Percentiles rank a stretch among this genome's conserved stretches.
phyloP scores from a whole-genome alignment of 345 rosid genomes.

The Dipteronia dyeriana region DNA sequence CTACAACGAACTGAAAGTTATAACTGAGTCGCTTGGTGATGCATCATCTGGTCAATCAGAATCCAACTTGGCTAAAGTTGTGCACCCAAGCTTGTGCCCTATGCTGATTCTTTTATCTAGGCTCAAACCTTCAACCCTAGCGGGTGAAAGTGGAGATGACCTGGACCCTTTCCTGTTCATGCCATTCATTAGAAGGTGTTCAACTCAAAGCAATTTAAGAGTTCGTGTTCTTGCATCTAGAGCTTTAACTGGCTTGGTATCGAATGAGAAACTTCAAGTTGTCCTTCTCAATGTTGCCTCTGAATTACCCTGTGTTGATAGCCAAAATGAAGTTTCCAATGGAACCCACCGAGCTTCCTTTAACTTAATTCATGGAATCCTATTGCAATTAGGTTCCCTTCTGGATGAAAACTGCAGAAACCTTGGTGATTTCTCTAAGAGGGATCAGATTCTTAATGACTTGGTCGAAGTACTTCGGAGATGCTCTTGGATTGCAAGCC shows the following conservation, averaged over 20 bases:
- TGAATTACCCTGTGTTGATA: slow-evolving; percentile 48
- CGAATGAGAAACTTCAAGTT: slow-evolving; percentile 79
- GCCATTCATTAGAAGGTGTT: slow-evolving; percentile 91
- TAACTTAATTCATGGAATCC: slow-evolving; percentile 80
- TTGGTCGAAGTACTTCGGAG: slow-evolving; percentile 52
- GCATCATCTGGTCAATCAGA: slow-evolving; percentile 50
- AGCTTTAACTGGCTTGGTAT: slow-evolving; percentile 87
- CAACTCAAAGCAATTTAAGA: slow-evolving; percentile 82
- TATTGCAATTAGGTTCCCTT: slow-evolving; percentile 80
- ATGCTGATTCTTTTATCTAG: slow-evolving; percentile 87
- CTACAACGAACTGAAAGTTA: slow-evolving; percentile 68
- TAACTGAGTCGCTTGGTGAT: slow-evolving; percentile 62
- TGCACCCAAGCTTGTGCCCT: slow-evolving; percentile 97
- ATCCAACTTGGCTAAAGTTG: slow-evolving; percentile 65
- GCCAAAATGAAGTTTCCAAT: slow-evolving; percentile 23
- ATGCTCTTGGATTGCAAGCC: slow-evolving; percentile 78
- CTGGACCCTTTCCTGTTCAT: slow-evolving; percentile 91
- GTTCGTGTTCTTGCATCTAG: slow-evolving; percentile 91
- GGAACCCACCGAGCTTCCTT: slow-evolving; percentile 40
- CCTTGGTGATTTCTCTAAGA: slow-evolving; percentile 71
- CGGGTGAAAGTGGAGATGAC: slow-evolving; percentile 84
- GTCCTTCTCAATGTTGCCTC: slow-evolving; percentile 66
- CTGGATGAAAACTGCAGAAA: slow-evolving; percentile 79
- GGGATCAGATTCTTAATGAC: slow-evolving; percentile 72
- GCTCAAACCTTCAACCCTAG: slow-evolving; percentile 90